A percentile compares a stretch with the other conserved stretches of the same genome.
phyloP scores from a whole-genome alignment of 2,329 filamentous ascomycete species.

The Penicillium sp. region DNA sequence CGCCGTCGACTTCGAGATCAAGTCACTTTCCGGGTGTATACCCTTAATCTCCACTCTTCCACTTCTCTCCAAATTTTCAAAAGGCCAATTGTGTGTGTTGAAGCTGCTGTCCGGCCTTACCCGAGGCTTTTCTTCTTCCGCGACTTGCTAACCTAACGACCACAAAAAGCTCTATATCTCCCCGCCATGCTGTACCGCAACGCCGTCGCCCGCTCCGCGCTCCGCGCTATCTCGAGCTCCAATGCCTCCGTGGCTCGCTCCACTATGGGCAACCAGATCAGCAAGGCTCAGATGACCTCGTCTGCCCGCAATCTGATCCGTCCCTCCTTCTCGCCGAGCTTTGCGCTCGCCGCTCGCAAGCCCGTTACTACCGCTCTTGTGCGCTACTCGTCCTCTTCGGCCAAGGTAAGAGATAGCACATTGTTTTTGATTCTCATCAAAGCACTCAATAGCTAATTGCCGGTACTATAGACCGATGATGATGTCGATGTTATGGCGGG shows the following conservation, averaged over 20 bases:
- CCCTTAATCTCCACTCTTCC: conserved; percentile 31
- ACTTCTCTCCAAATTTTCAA: conserved; percentile 20
- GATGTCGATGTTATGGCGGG: conserved; percentile 51
- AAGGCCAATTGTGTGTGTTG: conserved; percentile 37
- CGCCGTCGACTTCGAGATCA: conserved; percentile 37
- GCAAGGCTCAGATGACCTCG: conserved; percentile 47
- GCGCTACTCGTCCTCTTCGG: conserved; percentile 46
- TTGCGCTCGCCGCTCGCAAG: conserved; percentile 47
- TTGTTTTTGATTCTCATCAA: neutral
- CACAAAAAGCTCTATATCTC: conserved; percentile 31
- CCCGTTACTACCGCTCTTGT: conserved; percentile 50
- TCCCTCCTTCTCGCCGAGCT: conserved; percentile 36
- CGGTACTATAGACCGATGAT: conserved; percentile 25
- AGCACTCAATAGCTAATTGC: conserved; percentile 51
- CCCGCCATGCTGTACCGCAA: conserved; percentile 49
- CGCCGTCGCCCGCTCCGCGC: conserved; percentile 45
- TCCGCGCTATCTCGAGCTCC: conserved; percentile 45
- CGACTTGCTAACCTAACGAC: conserved; percentile 31
- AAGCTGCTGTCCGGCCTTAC: conserved; percentile 21
- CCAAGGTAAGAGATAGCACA: conserved; percentile 48
- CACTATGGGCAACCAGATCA: conserved; percentile 40
- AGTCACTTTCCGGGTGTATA: conserved; percentile 33
- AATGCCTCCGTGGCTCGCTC: conserved; percentile 46
- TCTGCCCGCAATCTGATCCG: conserved; percentile 41
- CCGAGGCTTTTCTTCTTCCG: conserved; percentile 35